phyloP scores from a whole-genome alignment of 345 rosid species.

The Diplotaxis tenuifolia region DNA sequence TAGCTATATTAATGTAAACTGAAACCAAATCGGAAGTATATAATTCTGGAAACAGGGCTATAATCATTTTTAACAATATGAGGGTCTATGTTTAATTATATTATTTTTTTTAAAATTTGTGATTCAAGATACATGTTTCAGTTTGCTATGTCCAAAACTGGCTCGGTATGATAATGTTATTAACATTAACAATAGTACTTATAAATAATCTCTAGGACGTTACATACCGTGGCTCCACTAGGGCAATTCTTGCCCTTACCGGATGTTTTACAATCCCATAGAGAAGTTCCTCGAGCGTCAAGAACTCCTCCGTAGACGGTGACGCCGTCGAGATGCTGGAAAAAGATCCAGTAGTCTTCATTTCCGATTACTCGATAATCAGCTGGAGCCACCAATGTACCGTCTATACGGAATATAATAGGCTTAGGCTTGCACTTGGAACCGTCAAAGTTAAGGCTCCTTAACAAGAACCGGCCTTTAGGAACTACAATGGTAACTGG shows the following conservation, averaged over 20 bases:
- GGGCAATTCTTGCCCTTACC: constrained; percentile 59
- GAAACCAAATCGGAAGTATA: too few species aligned
- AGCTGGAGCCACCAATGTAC: constrained; percentile 68
- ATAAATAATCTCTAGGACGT: neutral
- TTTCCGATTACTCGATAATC: constrained; percentile 45
- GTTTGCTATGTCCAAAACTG: too few species aligned
- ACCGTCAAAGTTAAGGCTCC: constrained; percentile 48
- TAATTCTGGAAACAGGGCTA: neutral
- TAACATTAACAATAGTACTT: too few species aligned
- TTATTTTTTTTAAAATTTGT: too few species aligned
- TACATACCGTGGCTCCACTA: constrained; percentile 59
- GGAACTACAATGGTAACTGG: constrained; percentile 60
- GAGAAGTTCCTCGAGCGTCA: constrained; percentile 55
- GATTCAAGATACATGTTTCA: too few species aligned
- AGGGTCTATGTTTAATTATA: too few species aligned
- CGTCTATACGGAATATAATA: constrained; percentile 48
- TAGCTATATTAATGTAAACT: too few species aligned
- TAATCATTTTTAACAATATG: too few species aligned
- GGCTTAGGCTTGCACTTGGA: constrained; percentile 53
- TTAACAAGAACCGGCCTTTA: constrained; percentile 47
- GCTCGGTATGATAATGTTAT: too few species aligned
- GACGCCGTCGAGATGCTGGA: constrained; percentile 49
- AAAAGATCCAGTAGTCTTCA: constrained; percentile 50
- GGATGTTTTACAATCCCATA: constrained; percentile 68
- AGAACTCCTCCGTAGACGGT: constrained; percentile 59